Evolutionary conservation across 2,329 filamentous ascomycete genomes (phyloP).

Genomic region (Penicillium sp.): DNA sequence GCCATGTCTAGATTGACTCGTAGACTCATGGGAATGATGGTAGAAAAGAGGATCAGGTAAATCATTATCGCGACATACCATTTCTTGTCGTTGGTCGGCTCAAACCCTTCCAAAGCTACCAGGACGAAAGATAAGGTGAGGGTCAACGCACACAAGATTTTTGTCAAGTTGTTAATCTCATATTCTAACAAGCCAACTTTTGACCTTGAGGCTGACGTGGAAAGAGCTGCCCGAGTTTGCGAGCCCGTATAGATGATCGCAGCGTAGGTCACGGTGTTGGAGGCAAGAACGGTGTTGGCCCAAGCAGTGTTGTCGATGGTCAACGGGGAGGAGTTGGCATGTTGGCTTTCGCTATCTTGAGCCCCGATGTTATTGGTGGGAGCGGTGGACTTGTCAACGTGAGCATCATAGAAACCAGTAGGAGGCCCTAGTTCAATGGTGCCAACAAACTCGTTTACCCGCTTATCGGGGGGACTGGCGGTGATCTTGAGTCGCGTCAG

Average conservation of each 20-base stretch:
- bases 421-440: constrained; percentile 76
- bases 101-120: constrained; percentile 84
- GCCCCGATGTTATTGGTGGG: constrained; percentile 26
- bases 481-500: constrained; percentile 71
- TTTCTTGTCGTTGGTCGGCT: constrained; percentile 56
- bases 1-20: constrained; percentile 97
- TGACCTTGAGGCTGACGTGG: constrained; percentile 87
- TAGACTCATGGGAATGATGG: constrained; percentile 95
- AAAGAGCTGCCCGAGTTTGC: constrained; percentile 91
- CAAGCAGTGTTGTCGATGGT: constrained; percentile 98
- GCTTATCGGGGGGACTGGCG: constrained; percentile 88
- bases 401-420: constrained; percentile 53
- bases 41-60: constrained; percentile 98
- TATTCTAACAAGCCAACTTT: constrained; percentile 93
- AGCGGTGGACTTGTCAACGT: constrained; percentile 42
- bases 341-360: constrained; percentile 27
- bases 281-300: constrained; percentile 97
- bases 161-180: constrained; percentile 96
- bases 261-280: constrained; percentile 84
- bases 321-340: constrained; percentile 70
- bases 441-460: constrained; percentile 94
- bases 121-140: constrained; percentile 84
- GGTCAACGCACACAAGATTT: constrained; percentile 91
- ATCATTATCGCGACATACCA: constrained; percentile 99
- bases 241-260: constrained; percentile 94